These are phyloP conservation scores for Macrotyloma uniflorum DNA, from an alignment of 306 rosid species.

Conservation along the genomic window DNA sequence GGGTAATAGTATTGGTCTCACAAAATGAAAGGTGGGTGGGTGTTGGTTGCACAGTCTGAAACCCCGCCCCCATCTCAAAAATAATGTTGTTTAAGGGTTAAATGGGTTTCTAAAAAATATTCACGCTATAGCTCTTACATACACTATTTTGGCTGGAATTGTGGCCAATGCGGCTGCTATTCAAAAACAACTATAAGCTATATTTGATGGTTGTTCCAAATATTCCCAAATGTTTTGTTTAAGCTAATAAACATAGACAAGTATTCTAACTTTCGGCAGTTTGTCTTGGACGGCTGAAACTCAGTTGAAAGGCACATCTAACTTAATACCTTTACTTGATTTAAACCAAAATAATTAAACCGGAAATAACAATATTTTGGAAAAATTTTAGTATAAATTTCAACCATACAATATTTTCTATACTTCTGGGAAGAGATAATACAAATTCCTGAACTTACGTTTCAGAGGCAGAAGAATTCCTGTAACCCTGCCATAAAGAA, in stretches of 20 bases:
- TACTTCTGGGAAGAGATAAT: conserved; percentile 26
- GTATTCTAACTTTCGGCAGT: background rate
- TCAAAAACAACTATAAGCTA: background rate
- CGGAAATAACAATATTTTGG: background rate
- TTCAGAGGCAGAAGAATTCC: conserved; percentile 84
- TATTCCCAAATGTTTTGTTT: background rate
- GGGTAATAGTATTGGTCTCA: background rate
- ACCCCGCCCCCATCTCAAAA: background rate
- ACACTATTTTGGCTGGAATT: background rate
- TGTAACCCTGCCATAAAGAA: conserved; percentile 78
- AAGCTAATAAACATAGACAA: background rate
- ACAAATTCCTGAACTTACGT: conserved; percentile 64
- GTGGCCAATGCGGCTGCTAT: background rate
- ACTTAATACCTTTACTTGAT: background rate
- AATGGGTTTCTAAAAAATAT: background rate
- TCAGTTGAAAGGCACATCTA: background rate
- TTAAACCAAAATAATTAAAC: conserved; percentile 16
- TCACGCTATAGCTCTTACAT: background rate
- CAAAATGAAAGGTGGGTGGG: background rate
- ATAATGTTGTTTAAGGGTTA: background rate
- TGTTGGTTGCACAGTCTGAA: background rate
- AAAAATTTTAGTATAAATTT: conserved; percentile 32
- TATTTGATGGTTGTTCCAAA: background rate
- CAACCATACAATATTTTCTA: conserved; percentile 20
- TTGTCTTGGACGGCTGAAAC: background rate